Evolutionary conservation across 495 filamentous ascomycete species (phyloP).

Genomic region (Xylaria bambusicola): DNA sequence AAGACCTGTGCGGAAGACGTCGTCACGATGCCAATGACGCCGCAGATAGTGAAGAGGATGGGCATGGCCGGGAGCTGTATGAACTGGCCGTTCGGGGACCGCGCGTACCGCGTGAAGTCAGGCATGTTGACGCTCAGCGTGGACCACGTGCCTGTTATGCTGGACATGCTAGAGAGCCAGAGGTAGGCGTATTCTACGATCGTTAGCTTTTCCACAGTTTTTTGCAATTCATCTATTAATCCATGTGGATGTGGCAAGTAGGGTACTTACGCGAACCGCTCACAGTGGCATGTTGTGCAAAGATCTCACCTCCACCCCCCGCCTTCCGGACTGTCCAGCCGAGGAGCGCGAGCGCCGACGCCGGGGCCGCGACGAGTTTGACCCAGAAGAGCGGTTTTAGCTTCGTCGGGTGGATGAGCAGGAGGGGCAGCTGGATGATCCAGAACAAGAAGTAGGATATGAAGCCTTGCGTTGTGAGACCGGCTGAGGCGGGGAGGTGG

Average conservation of each 20-base stretch:
- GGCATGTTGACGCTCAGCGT: conserved; percentile 56
- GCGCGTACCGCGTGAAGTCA: conserved; percentile 64
- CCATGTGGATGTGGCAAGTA: too few species aligned
- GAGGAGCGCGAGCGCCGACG: conserved; percentile 55
- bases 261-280: conserved; percentile 30
- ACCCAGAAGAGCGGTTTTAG: conserved; percentile 60
- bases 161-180: conserved; percentile 48
- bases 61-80: conserved; percentile 61
- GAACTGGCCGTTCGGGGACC: conserved; percentile 51
- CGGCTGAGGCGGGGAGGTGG: conserved; percentile 55
- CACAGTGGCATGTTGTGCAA: conserved; percentile 44
- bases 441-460: conserved; percentile 65
- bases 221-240: too few species aligned
- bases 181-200: conserved; percentile 37
- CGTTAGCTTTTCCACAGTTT: not conserved
- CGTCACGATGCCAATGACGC: conserved; percentile 53
- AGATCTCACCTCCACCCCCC: conserved; percentile 49
- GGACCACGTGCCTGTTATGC: conserved; percentile 45
- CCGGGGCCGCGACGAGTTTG: conserved; percentile 57
- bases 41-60: conserved; percentile 58
- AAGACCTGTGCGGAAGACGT: conserved; percentile 54
- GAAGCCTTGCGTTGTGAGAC: conserved; percentile 67
- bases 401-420: conserved; percentile 58
- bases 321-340: conserved; percentile 54
- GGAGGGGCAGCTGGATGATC: conserved; percentile 55